Base-by-base conservation (phyloP, 73 alveolate genomes). In the Tetrahymena elliotti region DNA sequence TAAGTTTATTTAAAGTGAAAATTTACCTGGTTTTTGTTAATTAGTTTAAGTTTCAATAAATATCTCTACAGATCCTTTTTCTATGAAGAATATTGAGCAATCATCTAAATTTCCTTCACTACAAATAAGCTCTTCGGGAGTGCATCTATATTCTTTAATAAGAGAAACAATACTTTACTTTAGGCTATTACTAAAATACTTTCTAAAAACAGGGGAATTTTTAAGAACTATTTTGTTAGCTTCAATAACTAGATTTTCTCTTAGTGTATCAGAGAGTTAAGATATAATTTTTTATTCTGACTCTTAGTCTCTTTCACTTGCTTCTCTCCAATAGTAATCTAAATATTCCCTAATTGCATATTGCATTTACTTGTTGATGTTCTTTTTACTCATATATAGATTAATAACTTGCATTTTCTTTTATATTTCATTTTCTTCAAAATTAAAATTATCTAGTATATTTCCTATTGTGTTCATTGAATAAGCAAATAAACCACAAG, bases 311-410 rank as follows among this genome's bases (percentile, higher is more conserved):
- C 92, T 94, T 41, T 94, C 96, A 84, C 93, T 94, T 33, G 92
- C 96, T 47, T 94, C 96, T 54, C 93, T 94, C 96, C 96, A 94
- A 84, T 94, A 38, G 52, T 68, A 94, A 88, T 92, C 93, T 15
- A 94, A 52, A 33, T 94, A 94, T 41, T 94, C 96, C 38, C 94
- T 94, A 10, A 94, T 84, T 37, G 68, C 83, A 34, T 83, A 41
- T 41, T 94, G 40, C 84, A 94, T 41, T 33, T 37, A 35, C 35
- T 53, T 84, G 5, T 84, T 93, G 7, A 94, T 52, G 24, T 84
- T 83, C 33, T 94, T 94, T 94, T 84, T n/a, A 84, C 93, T 84
- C 95, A 94, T 84, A 94, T 94, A 94, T 38, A 54, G 13, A 88
- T 94, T 94, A 35, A 94, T 94, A 0, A 94, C 93, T 41, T 94